Evolutionary conservation across 208 protist genomes (phyloP).

Genomic region (Leishmania aethiopica): DNA sequence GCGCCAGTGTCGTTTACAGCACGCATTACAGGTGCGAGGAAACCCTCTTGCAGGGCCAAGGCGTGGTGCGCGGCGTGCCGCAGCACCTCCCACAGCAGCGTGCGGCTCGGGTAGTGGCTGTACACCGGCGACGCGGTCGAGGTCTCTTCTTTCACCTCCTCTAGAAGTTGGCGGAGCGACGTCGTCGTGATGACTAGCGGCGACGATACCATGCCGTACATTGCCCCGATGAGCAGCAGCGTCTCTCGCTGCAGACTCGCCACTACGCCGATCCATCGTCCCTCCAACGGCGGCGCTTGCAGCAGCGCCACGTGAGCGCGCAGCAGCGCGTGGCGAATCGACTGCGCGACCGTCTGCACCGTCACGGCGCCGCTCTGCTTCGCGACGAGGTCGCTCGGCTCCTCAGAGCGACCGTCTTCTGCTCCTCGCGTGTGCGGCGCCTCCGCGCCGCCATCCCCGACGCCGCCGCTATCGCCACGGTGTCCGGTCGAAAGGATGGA

Average conservation of each 20-base stretch:
- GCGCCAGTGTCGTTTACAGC: background rate
- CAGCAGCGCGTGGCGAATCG: slow-evolving; percentile 59
- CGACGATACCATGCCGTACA: slow-evolving; percentile 65
- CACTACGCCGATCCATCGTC: slow-evolving; percentile 41
- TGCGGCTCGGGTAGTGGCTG: background rate
- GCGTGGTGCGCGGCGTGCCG: slow-evolving; percentile 62
- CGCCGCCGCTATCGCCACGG: background rate
- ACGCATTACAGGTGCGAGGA: slow-evolving; percentile 6
- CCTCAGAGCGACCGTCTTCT: background rate
- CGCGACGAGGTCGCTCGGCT: background rate
- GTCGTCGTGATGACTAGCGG: slow-evolving; percentile 32
- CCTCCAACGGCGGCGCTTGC: slow-evolving; percentile 38
- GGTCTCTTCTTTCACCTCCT: slow-evolving; percentile 37
- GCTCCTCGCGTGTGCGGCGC: slow-evolving; percentile 3
- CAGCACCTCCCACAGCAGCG: slow-evolving; percentile 37
- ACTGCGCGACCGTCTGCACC: slow-evolving; percentile 62
- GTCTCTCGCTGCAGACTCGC: slow-evolving; percentile 54
- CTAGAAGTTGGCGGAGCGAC: slow-evolving; percentile 29
- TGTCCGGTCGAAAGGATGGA: slow-evolving; percentile 31
- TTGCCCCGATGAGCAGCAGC: slow-evolving; percentile 48
- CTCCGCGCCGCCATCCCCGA: background rate
- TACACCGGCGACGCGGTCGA: slow-evolving; percentile 22
- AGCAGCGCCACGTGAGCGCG: slow-evolving; percentile 59
- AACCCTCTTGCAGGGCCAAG: slow-evolving; percentile 49
- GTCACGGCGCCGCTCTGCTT: slow-evolving; percentile 22